These are phyloP conservation scores for Backusella westeae DNA, from an alignment of 192 early-diverging fungal genomes.

Conservation along the genomic window DNA sequence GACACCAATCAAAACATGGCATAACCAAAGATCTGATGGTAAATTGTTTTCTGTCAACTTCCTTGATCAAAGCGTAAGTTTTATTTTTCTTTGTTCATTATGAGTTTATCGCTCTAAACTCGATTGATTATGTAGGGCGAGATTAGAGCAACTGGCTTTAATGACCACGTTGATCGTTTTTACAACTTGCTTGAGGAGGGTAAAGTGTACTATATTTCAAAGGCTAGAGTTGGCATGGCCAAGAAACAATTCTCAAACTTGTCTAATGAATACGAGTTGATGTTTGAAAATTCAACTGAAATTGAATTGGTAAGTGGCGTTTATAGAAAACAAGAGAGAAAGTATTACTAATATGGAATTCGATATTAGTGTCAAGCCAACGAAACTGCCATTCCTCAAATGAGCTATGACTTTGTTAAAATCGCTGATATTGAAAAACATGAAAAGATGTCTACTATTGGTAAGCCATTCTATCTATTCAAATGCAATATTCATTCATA, in stretches of 20 bases:
- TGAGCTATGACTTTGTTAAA: conserved; percentile 64
- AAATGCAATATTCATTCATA: background rate
- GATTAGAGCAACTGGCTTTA: conserved; percentile 94
- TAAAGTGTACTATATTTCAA: conserved; percentile 77
- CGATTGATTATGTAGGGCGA: conserved; percentile 63
- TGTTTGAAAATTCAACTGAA: conserved; percentile 67
- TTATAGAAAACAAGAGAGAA: background rate
- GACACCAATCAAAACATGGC: conserved; percentile 77
- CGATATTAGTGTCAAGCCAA: conserved; percentile 49
- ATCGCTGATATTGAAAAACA: conserved; percentile 62
- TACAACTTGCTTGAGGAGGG: conserved; percentile 78
- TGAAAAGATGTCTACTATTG: conserved; percentile 68
- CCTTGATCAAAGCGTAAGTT: conserved; percentile 78
- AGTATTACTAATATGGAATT: background rate
- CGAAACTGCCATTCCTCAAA: conserved; percentile 43
- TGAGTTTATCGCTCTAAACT: background rate
- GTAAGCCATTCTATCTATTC: conserved; percentile 35
- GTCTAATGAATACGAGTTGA: conserved; percentile 92
- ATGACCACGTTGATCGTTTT: conserved; percentile 76
- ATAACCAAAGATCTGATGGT: conserved; percentile 75
- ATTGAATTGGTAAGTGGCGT: conserved; percentile 48
- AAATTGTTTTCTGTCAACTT: conserved; percentile 87
- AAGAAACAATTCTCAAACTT: conserved; percentile 80
- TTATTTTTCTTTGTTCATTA: background rate
- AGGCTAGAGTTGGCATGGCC: conserved; percentile 78